Conservation (phyloP, 306 rosid species). For the Trifolium dubium region DNA sequence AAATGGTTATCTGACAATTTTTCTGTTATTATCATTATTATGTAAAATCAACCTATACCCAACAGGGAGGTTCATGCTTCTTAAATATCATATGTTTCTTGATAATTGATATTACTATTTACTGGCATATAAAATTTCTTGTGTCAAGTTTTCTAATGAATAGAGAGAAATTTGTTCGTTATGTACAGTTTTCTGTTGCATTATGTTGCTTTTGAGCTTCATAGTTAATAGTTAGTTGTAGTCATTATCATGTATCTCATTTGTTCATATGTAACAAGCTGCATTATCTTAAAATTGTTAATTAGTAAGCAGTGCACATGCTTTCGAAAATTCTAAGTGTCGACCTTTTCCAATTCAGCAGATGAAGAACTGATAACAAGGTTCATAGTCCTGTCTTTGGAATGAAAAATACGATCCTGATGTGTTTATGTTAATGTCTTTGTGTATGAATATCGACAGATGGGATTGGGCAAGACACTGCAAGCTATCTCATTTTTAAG, state of each 20-base stretch:
- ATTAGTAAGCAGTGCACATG: slow-evolving; percentile 20
- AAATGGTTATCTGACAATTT: slow-evolving; percentile 15
- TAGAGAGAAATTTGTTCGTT: neutral
- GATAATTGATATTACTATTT: neutral
- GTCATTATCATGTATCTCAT: neutral
- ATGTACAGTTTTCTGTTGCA: neutral
- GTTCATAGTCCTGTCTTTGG: slow-evolving; percentile 15
- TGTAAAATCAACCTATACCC: slow-evolving; percentile 15
- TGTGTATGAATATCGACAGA: slow-evolving; percentile 58
- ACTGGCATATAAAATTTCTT: slow-evolving; percentile 2
- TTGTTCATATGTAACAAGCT: slow-evolving; percentile 15
- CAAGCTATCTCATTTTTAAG: slow-evolving; percentile 88
- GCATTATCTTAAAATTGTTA: slow-evolving; percentile 26
- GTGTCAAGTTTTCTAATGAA: neutral
- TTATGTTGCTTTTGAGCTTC: slow-evolving; percentile 23
- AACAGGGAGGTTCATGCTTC: slow-evolving; percentile 1
- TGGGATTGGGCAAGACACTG: slow-evolving; percentile 97
- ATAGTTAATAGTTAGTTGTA: neutral
- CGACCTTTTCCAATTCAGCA: slow-evolving; percentile 23
- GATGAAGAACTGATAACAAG: slow-evolving; percentile 36
- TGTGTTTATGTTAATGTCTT: slow-evolving; percentile 36
- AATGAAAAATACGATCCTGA: slow-evolving; percentile 19
- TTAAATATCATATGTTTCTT: slow-evolving; percentile 1
- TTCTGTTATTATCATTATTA: slow-evolving; percentile 17
- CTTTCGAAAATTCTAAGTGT: slow-evolving; percentile 3